These are phyloP conservation scores for Hypoxylon sp. DNA, from an alignment of 2,329 filamentous ascomycete genomes.

Conservation along the genomic window DNA sequence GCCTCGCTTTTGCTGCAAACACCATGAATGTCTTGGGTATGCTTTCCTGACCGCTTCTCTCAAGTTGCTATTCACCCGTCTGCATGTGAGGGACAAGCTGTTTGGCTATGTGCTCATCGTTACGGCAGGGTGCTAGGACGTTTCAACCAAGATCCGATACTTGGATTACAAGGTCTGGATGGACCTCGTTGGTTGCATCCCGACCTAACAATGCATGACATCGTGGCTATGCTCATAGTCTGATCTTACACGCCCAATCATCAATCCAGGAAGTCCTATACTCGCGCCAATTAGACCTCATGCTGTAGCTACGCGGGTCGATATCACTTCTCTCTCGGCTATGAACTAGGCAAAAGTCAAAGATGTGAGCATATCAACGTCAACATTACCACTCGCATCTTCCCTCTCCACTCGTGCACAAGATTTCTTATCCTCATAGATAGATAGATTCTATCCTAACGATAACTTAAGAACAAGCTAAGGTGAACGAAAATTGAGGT, in stretches of 20 bases:
- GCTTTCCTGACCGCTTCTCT: slow-evolving; percentile 42
- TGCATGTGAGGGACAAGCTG: slow-evolving; percentile 36
- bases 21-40: slow-evolving; percentile 23
- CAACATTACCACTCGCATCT: slow-evolving; percentile 10
- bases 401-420: neutral
- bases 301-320: slow-evolving; percentile 21
- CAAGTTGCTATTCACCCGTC: slow-evolving; percentile 33
- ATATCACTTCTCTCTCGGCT: slow-evolving; percentile 33
- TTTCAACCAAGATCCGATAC: slow-evolving; percentile 44
- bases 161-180: slow-evolving; percentile 36
- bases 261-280: slow-evolving; percentile 22
- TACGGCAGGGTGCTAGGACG: slow-evolving; percentile 31
- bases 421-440: neutral
- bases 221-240: slow-evolving; percentile 47
- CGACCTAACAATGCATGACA: slow-evolving; percentile 42
- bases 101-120: slow-evolving; percentile 31
- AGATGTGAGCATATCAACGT: slow-evolving; percentile 16
- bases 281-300: slow-evolving; percentile 29
- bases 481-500: slow-evolving; percentile 15
- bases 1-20: slow-evolving; percentile 39
- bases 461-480: neutral
- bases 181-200: slow-evolving; percentile 33
- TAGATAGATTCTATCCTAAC: neutral
- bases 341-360: slow-evolving; percentile 32
- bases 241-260: slow-evolving; percentile 44